Percentiles rank a stretch among this genome's conserved stretches.
These are phyloP conservation scores for Ophiostoma quercus DNA, from an alignment of 2,329 filamentous ascomycete genomes.

Conservation along the genomic window DNA sequence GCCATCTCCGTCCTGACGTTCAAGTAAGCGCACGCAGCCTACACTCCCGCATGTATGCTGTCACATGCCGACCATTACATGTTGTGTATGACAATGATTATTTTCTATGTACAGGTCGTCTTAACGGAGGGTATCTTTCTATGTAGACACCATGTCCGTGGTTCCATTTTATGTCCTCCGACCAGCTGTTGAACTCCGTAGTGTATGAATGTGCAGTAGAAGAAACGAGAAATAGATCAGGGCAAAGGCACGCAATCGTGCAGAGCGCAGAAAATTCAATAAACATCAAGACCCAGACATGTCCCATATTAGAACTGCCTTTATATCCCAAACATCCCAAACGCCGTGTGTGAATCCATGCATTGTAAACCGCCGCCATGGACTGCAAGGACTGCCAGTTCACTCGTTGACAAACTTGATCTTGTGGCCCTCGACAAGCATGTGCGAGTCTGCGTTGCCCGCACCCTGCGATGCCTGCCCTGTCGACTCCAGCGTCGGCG, in stretches of 20 bases:
- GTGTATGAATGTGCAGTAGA: not conserved
- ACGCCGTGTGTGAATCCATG: conserved; percentile 1
- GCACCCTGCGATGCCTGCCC: conserved; percentile 35
- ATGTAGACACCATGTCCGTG: not conserved
- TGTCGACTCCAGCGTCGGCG: conserved; percentile 34
- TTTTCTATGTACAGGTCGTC: conserved; percentile 3
- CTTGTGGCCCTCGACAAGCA: conserved; percentile 23
- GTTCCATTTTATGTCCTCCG: not conserved
- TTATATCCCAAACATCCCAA: not conserved
- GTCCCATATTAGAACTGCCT: not conserved
- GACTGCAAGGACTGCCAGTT: not conserved
- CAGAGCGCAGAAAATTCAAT: not conserved
- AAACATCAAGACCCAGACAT: not conserved
- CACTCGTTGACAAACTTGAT: conserved; percentile 17
- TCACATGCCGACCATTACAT: too few species aligned
- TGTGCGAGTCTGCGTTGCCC: conserved; percentile 14
- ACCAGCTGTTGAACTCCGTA: not conserved
- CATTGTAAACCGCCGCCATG: not conserved
- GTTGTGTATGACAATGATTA: not conserved
- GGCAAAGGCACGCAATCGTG: not conserved
- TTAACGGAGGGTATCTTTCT: not conserved
- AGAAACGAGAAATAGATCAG: not conserved
- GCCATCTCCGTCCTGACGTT: too few species aligned
- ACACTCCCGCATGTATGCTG: too few species aligned
- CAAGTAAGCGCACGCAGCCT: too few species aligned